A percentile compares a stretch with the other conserved stretches of the same genome.
Conservation (phyloP, 2,329 filamentous ascomycete species). For the Aureobasidium pullulans region DNA sequence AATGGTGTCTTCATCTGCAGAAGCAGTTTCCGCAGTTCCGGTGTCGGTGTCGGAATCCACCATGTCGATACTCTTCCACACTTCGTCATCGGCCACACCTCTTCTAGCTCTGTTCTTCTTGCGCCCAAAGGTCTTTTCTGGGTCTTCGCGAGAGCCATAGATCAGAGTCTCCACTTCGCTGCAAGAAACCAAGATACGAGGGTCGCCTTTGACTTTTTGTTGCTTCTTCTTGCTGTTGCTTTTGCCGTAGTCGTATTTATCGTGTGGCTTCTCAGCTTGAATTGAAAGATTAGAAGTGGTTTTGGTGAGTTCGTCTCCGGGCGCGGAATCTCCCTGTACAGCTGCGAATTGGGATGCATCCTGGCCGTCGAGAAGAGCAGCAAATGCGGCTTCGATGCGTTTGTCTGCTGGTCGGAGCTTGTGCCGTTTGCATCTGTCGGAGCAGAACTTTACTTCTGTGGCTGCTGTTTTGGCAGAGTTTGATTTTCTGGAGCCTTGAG, state of each 20-base stretch:
- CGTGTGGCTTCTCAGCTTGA: neutral
- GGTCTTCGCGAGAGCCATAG: constrained; percentile 41
- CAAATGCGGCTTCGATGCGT: constrained; percentile 46
- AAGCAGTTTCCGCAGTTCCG: neutral
- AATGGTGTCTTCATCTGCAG: constrained; percentile 18
- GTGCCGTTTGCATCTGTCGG: constrained; percentile 44
- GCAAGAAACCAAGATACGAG: constrained; percentile 43
- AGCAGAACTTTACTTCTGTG: constrained; percentile 49
- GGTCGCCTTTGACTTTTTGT: constrained; percentile 38
- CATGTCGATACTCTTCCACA: constrained; percentile 41
- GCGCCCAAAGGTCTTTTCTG: constrained; percentile 38
- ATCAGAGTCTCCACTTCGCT: constrained; percentile 44
- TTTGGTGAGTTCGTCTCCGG: neutral
- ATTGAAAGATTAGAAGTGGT: neutral
- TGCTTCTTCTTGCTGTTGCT: constrained; percentile 4
- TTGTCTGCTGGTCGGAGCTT: constrained; percentile 45
- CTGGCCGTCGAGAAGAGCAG: constrained; percentile 32
- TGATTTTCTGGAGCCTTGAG: constrained; percentile 21
- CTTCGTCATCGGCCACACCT: constrained; percentile 31
- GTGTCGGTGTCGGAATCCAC: constrained; percentile 14
- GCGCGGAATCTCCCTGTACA: neutral
- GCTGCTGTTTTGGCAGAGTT: constrained; percentile 25
- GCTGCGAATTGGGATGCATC: constrained; percentile 7
- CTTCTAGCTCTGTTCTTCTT: constrained; percentile 40
- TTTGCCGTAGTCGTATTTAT: neutral